Conservation (phyloP, 2,329 filamentous ascomycete species). For the Chalara sp. region DNA sequence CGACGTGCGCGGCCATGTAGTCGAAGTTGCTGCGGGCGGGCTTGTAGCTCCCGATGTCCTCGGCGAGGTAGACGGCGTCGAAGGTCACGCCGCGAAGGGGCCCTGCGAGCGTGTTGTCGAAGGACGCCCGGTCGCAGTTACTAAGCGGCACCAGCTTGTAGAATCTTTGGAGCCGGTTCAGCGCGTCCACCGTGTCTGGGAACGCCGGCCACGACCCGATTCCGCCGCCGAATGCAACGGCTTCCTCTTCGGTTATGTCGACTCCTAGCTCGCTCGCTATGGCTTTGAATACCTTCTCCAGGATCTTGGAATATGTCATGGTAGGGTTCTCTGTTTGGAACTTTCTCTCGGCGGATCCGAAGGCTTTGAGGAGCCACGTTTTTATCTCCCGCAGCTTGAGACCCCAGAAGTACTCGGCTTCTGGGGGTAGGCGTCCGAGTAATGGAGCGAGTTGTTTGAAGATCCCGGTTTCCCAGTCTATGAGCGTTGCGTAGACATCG, state of each 20-base stretch:
- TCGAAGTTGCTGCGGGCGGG: neutral
- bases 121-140: neutral
- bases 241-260: neutral
- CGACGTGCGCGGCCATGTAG: neutral
- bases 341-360: neutral
- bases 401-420: neutral
- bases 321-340: neutral
- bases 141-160: neutral
- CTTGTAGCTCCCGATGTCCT: neutral
- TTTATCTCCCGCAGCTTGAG: neutral
- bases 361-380: neutral
- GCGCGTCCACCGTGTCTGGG: neutral
- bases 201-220: neutral
- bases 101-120: neutral
- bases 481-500: slow-evolving; percentile 72
- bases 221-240: neutral
- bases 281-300: neutral
- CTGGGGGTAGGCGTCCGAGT: neutral
- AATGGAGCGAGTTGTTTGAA: slow-evolving; percentile 40
- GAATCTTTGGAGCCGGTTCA: neutral
- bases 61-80: neutral
- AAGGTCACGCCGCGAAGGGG: neutral
- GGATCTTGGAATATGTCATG: neutral
- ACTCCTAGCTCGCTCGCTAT: neutral
- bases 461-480: slow-evolving; percentile 68